Evolutionary conservation across 768 basidiomycete genomes (phyloP), one percentile per base, ranked within the genome.

Genomic region (Hygrophorus russula): DNA sequence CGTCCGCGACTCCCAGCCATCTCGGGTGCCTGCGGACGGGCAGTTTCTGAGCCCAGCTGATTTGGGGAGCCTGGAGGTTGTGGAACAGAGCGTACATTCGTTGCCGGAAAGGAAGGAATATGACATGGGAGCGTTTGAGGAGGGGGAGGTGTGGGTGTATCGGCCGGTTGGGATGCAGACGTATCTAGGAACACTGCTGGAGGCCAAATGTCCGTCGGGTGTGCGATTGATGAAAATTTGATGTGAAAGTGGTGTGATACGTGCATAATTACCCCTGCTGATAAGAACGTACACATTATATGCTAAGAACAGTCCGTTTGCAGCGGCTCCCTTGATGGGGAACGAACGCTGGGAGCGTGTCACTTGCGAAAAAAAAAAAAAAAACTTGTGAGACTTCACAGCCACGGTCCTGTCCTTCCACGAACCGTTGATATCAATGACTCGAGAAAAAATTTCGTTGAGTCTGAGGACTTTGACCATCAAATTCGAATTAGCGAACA

Each of bases 141-240:
- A 65, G 49, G 76, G 76, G 3, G 73, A 76, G 55, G 56, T 78
- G 43, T 76, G 75, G 75, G 68, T 77, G 20, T 77, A 76, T 49
- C 54, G 76, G 30, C 74, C 74, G 5, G 62, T 74, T 20, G 51
- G 63, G n/a, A 63, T 71, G 63, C 48, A 60, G 50, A 50, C 36
- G 14, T 63, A 63, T 46, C 46, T 63, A 31, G 59, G 63, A 11
- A 51, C 60, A 14, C 35, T 42, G 32, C 27, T 49, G 13, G 28
- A 36, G 30, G 45, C 45, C 29, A 42, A 30, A 13, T 41, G 20
- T 35, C 48, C 48, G 32, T 12, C 14, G 13, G 48, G 45, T 17
- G 40, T 49, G 30, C 28, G 18, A 17, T 32, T 41, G 5, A n/a
- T 46, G 33, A 39, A 32, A n/a, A 30, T 49, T 35, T 49, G 38